Evolutionary conservation across 2,329 filamentous ascomycete genomes (phyloP).

Genomic region (Hymenoscyphus salicellus): DNA sequence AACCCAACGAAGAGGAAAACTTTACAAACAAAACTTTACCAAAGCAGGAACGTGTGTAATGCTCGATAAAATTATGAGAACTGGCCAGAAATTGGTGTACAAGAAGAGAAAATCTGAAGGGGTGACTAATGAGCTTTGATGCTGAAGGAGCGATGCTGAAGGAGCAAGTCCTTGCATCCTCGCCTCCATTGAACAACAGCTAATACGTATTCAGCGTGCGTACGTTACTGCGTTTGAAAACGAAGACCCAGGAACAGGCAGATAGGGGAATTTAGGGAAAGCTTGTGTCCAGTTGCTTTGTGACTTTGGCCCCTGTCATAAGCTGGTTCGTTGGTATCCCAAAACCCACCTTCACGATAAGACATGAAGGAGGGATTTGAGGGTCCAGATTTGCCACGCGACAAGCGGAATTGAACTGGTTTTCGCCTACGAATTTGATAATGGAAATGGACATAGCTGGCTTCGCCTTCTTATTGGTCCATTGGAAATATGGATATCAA

Average conservation of each 20-base stretch:
- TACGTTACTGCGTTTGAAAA: background rate
- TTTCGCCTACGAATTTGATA: too few relatives aligned
- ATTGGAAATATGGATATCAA: background rate
- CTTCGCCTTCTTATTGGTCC: too few relatives aligned
- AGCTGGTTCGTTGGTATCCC: background rate
- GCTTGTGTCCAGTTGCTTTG: background rate
- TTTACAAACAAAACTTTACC: background rate
- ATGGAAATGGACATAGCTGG: too few relatives aligned
- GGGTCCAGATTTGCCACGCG: background rate
- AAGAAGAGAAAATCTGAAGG: background rate
- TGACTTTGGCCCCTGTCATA: background rate
- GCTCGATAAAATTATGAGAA: background rate
- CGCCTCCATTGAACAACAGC: background rate
- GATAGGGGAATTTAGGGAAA: background rate
- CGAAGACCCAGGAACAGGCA: background rate
- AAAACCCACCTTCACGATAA: conserved; percentile 2
- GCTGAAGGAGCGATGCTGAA: too few relatives aligned
- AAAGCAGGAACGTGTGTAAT: background rate
- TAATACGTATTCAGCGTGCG: background rate
- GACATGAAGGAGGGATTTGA: background rate
- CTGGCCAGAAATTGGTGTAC: background rate
- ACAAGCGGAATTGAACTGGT: background rate
- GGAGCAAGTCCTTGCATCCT: background rate
- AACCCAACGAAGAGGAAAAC: background rate
- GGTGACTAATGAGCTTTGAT: too few relatives aligned